Base-by-base conservation (phyloP, 306 rosid species). In the Quercus glauca region DNA sequence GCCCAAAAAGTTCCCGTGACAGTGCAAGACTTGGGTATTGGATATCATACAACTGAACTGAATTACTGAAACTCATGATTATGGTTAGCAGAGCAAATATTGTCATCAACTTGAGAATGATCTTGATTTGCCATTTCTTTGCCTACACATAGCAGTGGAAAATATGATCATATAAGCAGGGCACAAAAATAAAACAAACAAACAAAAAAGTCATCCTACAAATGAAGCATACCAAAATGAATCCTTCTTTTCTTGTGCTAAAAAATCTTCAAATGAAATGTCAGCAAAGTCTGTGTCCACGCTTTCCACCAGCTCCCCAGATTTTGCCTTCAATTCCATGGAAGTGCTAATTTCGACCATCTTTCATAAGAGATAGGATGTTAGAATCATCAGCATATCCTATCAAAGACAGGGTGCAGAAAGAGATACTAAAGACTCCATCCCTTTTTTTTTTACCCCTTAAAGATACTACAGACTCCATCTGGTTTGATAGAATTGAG, bases 171-270 rank as follows among this genome's bases (percentile, higher is more conserved):
- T 78, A 76, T 37, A 5, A 83, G 74, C 31, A 56, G 21, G 70
- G 53, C 20, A 73, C 70, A 20, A 29, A 29, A 52, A 6, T 15
- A 45, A 26, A 55, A 2, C 8, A 68, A 59, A 25, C 43, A 23
- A 43, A 69, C 45, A 28, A 20, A 20, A 53, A 61, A 25, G 67
- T 28, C 18, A 69, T 75, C 56, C 69, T 41, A 78, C 53, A 63
- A 65, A 20, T 61, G 71, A 21, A 71, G 86, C 97, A 69, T 25
- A 95, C 99, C 99, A 95, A 87, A 91, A 95, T 13, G 98, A 86
- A 77, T 95, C 99, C 87, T 95, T 92, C 86, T 94, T 95, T 74
- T 92, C 99, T 80, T 88, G 91, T 11, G 93, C 98, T 73, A 92
- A 85, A 71, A 94, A 81, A 73, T 94, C 98, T 82, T 94, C 98